These are phyloP conservation scores for Microbotryomycetes sp. DNA, from an alignment of 1,284 basidiomycete genomes.

Conservation along the genomic window DNA sequence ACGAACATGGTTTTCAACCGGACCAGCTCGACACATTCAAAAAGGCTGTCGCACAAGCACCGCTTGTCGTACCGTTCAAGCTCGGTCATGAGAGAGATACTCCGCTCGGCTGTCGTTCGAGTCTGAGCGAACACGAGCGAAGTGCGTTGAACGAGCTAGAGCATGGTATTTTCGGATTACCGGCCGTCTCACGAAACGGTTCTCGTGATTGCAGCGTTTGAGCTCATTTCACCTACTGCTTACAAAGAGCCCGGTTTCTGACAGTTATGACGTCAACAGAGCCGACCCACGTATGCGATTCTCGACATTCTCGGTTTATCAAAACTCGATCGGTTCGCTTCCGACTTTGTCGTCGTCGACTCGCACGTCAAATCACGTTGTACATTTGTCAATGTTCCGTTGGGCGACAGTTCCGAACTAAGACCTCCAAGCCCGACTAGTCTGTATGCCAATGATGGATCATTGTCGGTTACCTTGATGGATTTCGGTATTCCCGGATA, in stretches of 20 bases:
- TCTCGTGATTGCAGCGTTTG: too few relatives aligned
- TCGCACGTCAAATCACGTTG: slow-evolving; percentile 1
- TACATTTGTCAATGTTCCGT: neutral
- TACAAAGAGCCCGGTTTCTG: too few relatives aligned
- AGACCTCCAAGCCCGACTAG: neutral
- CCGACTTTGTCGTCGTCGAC: slow-evolving; percentile 7
- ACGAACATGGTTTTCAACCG: neutral
- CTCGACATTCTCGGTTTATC: slow-evolving; percentile 19
- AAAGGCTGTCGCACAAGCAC: neutral
- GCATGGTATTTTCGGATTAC: slow-evolving; percentile 2
- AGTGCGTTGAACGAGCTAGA: slow-evolving; percentile 15
- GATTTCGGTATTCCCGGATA: neutral
- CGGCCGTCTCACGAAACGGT: neutral
- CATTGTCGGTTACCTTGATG: neutral
- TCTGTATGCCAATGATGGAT: too few relatives aligned
- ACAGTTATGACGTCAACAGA: neutral
- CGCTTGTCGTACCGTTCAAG: slow-evolving; percentile 21
- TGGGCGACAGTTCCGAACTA: neutral
- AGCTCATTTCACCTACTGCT: too few relatives aligned
- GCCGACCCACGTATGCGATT: slow-evolving; percentile 21
- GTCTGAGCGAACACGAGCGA: neutral
- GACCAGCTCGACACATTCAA: slow-evolving; percentile 14
- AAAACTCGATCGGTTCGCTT: slow-evolving; percentile 2
- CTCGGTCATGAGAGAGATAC: neutral
- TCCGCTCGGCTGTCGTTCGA: slow-evolving; percentile 8